phyloP scores from a whole-genome alignment of 2,329 filamentous ascomycete genomes.

The Clarireedia homoeocarpa region DNA sequence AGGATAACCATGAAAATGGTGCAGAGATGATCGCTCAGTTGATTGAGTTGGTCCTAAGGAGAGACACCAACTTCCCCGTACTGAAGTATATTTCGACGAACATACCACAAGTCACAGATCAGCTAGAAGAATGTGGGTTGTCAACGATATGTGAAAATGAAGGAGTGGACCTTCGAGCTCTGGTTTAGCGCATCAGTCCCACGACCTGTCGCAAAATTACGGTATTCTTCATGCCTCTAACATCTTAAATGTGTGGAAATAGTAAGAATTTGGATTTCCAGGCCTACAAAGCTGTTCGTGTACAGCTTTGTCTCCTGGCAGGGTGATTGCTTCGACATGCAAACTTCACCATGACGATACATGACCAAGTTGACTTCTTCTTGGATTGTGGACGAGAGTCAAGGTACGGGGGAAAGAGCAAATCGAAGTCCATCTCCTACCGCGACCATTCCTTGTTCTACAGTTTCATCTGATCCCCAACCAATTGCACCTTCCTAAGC shows the following conservation, averaged over 20 bases:
- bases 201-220: no score
- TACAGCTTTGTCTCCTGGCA: no score
- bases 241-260: no score
- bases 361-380: no score
- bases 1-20: not conserved
- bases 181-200: not conserved
- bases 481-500: not conserved
- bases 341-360: no score
- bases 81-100: not conserved
- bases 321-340: no score
- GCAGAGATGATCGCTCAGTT: not conserved
- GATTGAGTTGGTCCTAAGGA: not conserved
- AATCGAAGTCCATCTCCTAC: not conserved
- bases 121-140: not conserved
- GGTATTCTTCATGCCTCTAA: no score
- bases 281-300: no score
- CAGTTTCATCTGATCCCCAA: not conserved
- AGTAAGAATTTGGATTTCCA: no score
- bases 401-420: not conserved
- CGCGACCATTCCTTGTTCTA: no score
- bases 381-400: no score
- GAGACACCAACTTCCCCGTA: not conserved
- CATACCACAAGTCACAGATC: not conserved
- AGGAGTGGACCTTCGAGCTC: not conserved
- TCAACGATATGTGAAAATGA: not conserved